Base-by-base conservation (phyloP, 768 basidiomycete genomes). In the Cystofilobasidium bisporidii region DNA sequence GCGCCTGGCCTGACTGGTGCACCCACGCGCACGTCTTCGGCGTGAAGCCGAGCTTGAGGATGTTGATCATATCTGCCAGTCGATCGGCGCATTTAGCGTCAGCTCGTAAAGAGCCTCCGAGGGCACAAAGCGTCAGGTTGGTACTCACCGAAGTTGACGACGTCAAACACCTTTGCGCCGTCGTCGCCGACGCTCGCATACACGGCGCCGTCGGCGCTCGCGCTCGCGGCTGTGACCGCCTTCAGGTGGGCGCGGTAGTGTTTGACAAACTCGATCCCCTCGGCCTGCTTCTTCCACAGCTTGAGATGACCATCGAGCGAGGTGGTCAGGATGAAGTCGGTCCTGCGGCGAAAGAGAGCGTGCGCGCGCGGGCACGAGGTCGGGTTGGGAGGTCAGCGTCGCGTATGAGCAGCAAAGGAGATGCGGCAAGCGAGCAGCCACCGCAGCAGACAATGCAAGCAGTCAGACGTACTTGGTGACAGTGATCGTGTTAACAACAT, bases 201-300 rank as follows among this genome's bases (percentile, higher is more conserved):
- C 45, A 92, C 79, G 74, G 89, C 87, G 0, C 96, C 96, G 75
- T 99, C 93, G 53, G 86, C 86, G 73, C 91, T 93, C 30, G 87
- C 88, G 28, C 87, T 88, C 5, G 97, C 86, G 11, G 83, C 85
- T 4, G 85, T 80, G 30, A 98, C 83, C 12, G 89, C 84, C 30
- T 83, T 82, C 26, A 93, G 81, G 73, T 96, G 93, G 1, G 96
- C 91, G 56, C 96, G 86, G 76, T 94, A 99, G 71, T 93, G 90
- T 78, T 99, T 99, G 68, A 98, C 94, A 73, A 97, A 98, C 79
- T 98, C 96, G 73, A 99, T 91, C 5, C 93, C 94, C 9, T 81
- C 65, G 26, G 92, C 88, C 79, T 96, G 92, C 78, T 99, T 99
- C 81, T 96, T 98, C 96, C 96, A 99, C n/a, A 99, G 78, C 76